A percentile compares a stretch with the other conserved stretches of the same genome.
phyloP scores from a whole-genome alignment of 495 filamentous ascomycete species.

The Tuber aestivum region DNA sequence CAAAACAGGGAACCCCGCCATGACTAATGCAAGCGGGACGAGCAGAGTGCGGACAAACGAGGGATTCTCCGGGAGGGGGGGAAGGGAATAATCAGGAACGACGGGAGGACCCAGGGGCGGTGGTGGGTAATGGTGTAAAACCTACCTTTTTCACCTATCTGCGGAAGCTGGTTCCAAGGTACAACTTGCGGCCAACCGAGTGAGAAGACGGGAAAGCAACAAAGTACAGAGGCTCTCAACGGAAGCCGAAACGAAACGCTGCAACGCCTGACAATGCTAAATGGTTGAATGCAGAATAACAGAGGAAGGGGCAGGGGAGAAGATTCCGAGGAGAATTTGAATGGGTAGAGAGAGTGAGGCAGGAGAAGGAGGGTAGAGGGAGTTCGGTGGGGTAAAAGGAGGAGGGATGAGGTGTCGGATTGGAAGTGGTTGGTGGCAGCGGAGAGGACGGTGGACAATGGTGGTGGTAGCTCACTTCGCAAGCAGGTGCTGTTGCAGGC shows the following conservation, averaged over 20 bases:
- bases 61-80: constrained; percentile 11
- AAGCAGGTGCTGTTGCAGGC: constrained; percentile 3
- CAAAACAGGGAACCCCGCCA: constrained; percentile 23
- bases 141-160: constrained; percentile 25
- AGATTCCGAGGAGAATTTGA: constrained; percentile 21
- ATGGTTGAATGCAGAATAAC: constrained; percentile 31
- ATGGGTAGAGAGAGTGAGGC: constrained; percentile 31
- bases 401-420: constrained; percentile 41
- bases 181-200: constrained; percentile 32
- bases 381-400: constrained; percentile 40
- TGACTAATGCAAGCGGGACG: constrained; percentile 24
- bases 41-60: constrained; percentile 11
- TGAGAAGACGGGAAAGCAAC: constrained; percentile 37
- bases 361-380: constrained; percentile 29
- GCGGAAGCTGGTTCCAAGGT: constrained; percentile 25
- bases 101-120: background rate
- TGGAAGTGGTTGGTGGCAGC: constrained; percentile 36
- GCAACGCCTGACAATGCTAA: constrained; percentile 31
- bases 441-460: background rate
- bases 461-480: constrained; percentile 2
- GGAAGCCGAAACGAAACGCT: constrained; percentile 36
- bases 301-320: constrained; percentile 33
- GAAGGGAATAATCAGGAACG: constrained; percentile 9
- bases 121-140: constrained; percentile 8
- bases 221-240: constrained; percentile 27